Evolutionary conservation across 2,329 filamentous ascomycete genomes (phyloP), one percentile per base, ranked within the genome.

Genomic region (Ceratocystis destructans): DNA sequence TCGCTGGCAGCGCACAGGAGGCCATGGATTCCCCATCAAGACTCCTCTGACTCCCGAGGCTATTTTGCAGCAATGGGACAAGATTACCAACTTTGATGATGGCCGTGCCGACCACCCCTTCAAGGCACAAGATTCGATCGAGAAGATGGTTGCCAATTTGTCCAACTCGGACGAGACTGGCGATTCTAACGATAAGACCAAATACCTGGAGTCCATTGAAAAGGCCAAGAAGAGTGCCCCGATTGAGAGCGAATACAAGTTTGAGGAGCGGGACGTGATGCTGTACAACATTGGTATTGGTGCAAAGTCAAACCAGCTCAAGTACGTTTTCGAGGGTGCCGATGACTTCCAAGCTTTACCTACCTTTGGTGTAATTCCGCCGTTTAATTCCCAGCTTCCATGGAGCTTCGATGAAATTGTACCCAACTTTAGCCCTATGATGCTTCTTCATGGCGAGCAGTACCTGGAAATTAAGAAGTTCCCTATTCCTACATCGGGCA

Each of bases 371-470:
- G 94, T 97, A 69, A 87, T 99, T 72, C 94, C 94, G n/a, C 88
- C 87, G 72, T 96, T 97, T 79, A 88, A 88, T 77, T 87, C 90
- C 68, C 82, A 88, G 70, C 79, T 86, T 69, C 90, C 93, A 33
- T 97, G 88, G 80, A 85, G 81, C 76, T 82, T 94, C 72, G 84
- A 86, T 73, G 85, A 92, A 67, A 83, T 99, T 69, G 88, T 97
- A 33, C 91, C 92, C 75, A 96, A 97, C 82, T 99, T 96, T 81
- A 90, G 85, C 46, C 93, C 92, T 69, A 96, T 96, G 90, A 96
- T 96, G 91, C 85, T 99, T 63, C 87, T 99, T 28, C 94, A 99
- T 79, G 94, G 94, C 74, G 94, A 99, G 81, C 94, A 99, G 77
- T 99, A 92, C 79, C 89, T 99, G 70, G 94, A 99, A 78, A 83